Base-by-base conservation (phyloP, 2,329 filamentous ascomycete genomes). In the Diplocarpon rosae region DNA sequence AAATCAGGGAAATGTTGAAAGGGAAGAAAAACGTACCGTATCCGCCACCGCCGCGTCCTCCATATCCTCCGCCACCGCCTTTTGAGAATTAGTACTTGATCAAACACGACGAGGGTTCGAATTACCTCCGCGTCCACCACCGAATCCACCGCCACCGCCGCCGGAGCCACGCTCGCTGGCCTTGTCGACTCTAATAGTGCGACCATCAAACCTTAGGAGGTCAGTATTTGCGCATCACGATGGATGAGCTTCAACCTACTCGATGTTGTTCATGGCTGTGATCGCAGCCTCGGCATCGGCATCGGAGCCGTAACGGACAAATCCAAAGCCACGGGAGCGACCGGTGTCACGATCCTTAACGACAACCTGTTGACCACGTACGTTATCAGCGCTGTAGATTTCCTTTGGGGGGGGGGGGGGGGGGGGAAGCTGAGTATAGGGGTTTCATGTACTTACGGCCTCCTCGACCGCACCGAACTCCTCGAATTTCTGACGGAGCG, bases 271-370 rank as follows among this genome's bases (percentile, higher is more conserved):
- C 85, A 92, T 89, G 53, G 71, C 70, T 37, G 71, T 65, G 63
- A 90, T 90, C 35, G 86, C 86, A 54, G 74, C 73, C 60, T 88
- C 79, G 51, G 86, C 85, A 65, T 89, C 83, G 37, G 71, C 67
- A 53, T 89, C 85, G 53, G 79, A 78, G 41, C 77, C 69, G 68
- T 90, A 98, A 58, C 89, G 85, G 52, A 98, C 90, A 65, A 96
- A 96, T 38, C 92, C 92, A 65, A 96, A 98, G 49, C 92, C 92
- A 65, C 92, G 86, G 73, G 89, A 95, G 65, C 90, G 87, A 59
- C 87, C 85, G 61, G 90, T 95, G 63, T 96, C 90, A 61, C 89
- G 86, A 66, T 98, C 90, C 71, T 95, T 96, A 60, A 96, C 89
- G 56, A 98, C 90, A 52, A 95, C 85, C 90, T 96, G 61, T 34